phyloP scores from a whole-genome alignment of 2,329 filamentous ascomycete genomes.

The Fusarium domesticum region DNA sequence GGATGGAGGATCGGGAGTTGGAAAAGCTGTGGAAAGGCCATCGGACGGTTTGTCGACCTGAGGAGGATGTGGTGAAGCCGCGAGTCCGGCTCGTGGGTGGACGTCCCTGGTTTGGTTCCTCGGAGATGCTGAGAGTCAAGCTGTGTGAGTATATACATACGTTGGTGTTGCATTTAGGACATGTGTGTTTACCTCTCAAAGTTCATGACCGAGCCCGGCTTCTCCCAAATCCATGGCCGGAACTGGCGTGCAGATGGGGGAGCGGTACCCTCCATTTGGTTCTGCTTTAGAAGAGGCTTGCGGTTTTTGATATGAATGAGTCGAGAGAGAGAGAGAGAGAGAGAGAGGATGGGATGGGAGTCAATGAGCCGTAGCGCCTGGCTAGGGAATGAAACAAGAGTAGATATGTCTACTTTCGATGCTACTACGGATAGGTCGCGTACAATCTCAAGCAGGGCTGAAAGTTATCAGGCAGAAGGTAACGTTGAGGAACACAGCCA shows the following conservation, averaged over 20 bases:
- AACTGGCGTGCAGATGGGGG: slow-evolving; percentile 22
- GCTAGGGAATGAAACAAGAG: too few relatives aligned
- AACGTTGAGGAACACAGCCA: slow-evolving; percentile 26
- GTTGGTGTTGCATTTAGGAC: slow-evolving; percentile 3
- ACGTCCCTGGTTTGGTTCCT: slow-evolving; percentile 23
- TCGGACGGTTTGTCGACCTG: slow-evolving; percentile 25
- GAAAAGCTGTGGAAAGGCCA: slow-evolving; percentile 31
- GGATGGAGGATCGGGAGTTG: slow-evolving; percentile 28
- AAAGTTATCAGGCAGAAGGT: slow-evolving; percentile 12
- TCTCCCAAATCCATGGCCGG: slow-evolving; percentile 23
- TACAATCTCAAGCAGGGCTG: slow-evolving; percentile 5
- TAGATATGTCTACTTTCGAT: too few relatives aligned
- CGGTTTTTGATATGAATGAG: not conserved
- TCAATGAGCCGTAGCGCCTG: too few relatives aligned
- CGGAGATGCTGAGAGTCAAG: slow-evolving; percentile 19
- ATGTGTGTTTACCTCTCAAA: slow-evolving; percentile 25
- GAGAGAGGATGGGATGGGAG: slow-evolving; percentile 7
- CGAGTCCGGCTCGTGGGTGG: slow-evolving; percentile 24
- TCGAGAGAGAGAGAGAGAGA: not conserved
- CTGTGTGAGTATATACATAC: slow-evolving; percentile 7
- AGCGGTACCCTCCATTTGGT: slow-evolving; percentile 24
- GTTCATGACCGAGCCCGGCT: slow-evolving; percentile 24
- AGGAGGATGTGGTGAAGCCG: slow-evolving; percentile 25
- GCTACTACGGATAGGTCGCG: too few relatives aligned
- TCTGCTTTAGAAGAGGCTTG: slow-evolving; percentile 9